Percentiles rank a stretch among this genome's conserved stretches.
phyloP scores from a whole-genome alignment of 1,139 yeast genomes.

The Suhomyces yuchorum region DNA sequence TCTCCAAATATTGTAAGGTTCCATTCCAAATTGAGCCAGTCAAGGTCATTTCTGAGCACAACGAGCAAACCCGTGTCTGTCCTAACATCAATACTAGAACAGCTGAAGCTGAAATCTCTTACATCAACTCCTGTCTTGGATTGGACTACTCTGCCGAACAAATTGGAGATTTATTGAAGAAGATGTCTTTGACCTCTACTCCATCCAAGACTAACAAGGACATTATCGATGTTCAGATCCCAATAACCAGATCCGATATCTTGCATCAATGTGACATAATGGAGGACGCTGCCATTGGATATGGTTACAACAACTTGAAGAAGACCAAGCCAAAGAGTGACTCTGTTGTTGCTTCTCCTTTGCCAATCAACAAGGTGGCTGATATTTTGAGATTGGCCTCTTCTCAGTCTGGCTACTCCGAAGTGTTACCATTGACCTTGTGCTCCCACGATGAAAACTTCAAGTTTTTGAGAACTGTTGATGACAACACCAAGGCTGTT shows the following conservation, averaged over 20 bases:
- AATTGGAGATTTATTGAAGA: constrained; percentile 66
- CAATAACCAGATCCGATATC: constrained; percentile 93
- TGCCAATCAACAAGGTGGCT: constrained; percentile 86
- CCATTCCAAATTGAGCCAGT: constrained; percentile 89
- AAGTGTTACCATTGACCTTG: constrained; percentile 91
- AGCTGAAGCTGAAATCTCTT: constrained; percentile 74
- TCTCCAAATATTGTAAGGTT: constrained; percentile 77
- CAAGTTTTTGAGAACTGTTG: constrained; percentile 73
- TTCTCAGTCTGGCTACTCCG: constrained; percentile 94
- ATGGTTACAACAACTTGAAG: constrained; percentile 87
- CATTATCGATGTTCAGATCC: constrained; percentile 70
- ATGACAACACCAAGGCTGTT: constrained; percentile 79
- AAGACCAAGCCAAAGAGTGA: constrained; percentile 82
- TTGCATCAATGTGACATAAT: constrained; percentile 97
- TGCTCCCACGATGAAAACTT: constrained; percentile 98
- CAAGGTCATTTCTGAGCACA: constrained; percentile 79
- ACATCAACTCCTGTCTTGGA: constrained; percentile 92
- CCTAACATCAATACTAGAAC: constrained; percentile 73
- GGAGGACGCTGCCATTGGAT: constrained; percentile 98
- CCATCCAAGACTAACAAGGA: constrained; percentile 53
- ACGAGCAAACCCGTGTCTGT: constrained; percentile 70
- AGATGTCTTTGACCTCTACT: constrained; percentile 77
- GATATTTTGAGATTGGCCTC: constrained; percentile 90
- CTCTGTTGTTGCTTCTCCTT: constrained; percentile 80
- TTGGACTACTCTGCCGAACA: constrained; percentile 69